Percentiles rank a stretch among this genome's conserved stretches.
phyloP scores from a whole-genome alignment of 768 basidiomycete species.

The Calocera viscosa region DNA sequence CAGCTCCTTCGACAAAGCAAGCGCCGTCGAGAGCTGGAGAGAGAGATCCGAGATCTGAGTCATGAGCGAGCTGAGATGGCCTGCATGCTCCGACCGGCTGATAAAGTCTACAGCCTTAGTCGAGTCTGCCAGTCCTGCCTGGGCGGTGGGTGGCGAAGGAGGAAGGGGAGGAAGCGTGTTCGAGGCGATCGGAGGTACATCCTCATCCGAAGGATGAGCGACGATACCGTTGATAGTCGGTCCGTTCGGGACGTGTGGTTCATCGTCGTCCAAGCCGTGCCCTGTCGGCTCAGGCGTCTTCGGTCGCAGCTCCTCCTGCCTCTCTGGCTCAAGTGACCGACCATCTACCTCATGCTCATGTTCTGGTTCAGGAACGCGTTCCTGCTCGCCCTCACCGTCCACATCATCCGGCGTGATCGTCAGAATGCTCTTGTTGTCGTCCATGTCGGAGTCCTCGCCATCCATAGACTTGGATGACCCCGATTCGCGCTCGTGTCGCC shows the following conservation, averaged over 20 bases:
- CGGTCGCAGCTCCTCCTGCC: slow-evolving; percentile 53
- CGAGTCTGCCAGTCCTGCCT: neutral
- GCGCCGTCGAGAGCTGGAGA: neutral
- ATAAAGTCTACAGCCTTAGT: neutral
- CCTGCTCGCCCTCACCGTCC: slow-evolving; percentile 62
- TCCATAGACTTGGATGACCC: slow-evolving; percentile 5
- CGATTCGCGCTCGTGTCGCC: slow-evolving; percentile 22
- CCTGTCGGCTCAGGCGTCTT: slow-evolving; percentile 68
- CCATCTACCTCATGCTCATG: slow-evolving; percentile 43
- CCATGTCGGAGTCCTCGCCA: slow-evolving; percentile 47
- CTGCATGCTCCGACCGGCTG: neutral
- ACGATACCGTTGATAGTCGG: neutral
- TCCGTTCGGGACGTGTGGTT: slow-evolving; percentile 12
- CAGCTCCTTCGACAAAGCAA: neutral
- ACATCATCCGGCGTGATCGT: slow-evolving; percentile 57
- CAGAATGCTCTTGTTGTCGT: slow-evolving; percentile 56
- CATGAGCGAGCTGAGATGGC: neutral
- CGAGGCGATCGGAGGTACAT: neutral
- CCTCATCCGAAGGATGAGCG: neutral
- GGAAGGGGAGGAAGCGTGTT: neutral
- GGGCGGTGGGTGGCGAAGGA: neutral
- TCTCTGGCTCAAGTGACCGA: slow-evolving; percentile 14
- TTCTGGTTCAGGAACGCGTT: slow-evolving; percentile 46
- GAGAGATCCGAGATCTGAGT: neutral
- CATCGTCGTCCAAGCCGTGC: slow-evolving; percentile 39